A percentile compares a stretch with the other conserved stretches of the same genome.
phyloP scores from a whole-genome alignment of 805 yeast species.

The Teunomyces kruisii region DNA sequence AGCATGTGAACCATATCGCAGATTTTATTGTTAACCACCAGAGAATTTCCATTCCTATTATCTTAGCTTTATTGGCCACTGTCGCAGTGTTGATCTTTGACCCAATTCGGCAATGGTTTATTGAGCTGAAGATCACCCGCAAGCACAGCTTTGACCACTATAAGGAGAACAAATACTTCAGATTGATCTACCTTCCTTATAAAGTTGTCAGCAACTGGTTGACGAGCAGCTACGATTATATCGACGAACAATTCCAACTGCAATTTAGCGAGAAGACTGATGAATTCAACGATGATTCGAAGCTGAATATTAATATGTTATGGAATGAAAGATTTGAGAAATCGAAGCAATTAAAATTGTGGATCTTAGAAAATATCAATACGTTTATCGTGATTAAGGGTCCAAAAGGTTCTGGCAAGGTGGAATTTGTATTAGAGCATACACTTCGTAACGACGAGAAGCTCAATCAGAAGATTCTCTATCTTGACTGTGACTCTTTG shows the following conservation, averaged over 20 bases:
- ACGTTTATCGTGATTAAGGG: slow-evolving; percentile 90
- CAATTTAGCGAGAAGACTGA: slow-evolving; percentile 16
- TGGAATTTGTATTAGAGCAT: slow-evolving; percentile 69
- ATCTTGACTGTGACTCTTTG: slow-evolving; percentile 76
- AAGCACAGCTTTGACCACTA: slow-evolving; percentile 52
- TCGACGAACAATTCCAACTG: slow-evolving; percentile 28
- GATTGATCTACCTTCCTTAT: slow-evolving; percentile 25
- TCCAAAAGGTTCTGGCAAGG: slow-evolving; percentile 94
- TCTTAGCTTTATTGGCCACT: slow-evolving; percentile 77
- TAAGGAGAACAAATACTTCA: slow-evolving; percentile 26
- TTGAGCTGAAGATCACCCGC: slow-evolving; percentile 69
- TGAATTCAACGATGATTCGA: slow-evolving; percentile 30
- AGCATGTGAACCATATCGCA: slow-evolving; percentile 50
- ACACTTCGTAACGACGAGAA: slow-evolving; percentile 55
- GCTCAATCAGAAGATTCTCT: slow-evolving; percentile 48
- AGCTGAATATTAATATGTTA: slow-evolving; percentile 19
- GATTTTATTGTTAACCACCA: slow-evolving; percentile 73
- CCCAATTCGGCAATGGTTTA: slow-evolving; percentile 82
- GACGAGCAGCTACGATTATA: slow-evolving; percentile 32
- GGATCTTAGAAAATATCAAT: slow-evolving; percentile 86
- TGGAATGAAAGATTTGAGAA: slow-evolving; percentile 75
- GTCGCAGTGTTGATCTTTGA: slow-evolving; percentile 85
- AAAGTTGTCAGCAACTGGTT: slow-evolving; percentile 24
- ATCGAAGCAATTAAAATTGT: slow-evolving; percentile 65
- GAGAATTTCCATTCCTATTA: slow-evolving; percentile 75